Evolutionary conservation across 2,329 filamentous ascomycete species (phyloP).

Genomic region (Botrytis galanthina): DNA sequence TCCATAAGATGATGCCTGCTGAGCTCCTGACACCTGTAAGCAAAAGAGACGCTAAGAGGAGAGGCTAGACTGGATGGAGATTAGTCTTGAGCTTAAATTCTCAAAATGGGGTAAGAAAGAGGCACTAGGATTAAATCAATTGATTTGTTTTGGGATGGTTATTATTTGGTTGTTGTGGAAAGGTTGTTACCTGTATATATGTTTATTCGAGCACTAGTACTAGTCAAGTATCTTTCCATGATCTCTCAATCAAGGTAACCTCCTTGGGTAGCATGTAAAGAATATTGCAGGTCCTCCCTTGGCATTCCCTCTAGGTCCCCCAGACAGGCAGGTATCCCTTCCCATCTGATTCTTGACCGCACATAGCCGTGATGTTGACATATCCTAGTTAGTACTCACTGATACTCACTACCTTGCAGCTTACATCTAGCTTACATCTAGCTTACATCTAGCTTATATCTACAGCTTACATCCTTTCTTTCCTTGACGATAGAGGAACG

Average conservation of each 20-base stretch:
- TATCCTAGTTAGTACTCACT: no score
- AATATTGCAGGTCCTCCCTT: neutral
- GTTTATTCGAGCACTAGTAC: no score
- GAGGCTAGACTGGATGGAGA: neutral
- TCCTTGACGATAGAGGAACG: neutral
- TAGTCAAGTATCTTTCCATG: no score
- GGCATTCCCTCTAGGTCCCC: neutral
- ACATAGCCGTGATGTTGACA: neutral
- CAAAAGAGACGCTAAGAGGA: neutral
- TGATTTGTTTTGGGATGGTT: neutral
- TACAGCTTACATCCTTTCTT: neutral
- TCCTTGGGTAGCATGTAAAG: neutral
- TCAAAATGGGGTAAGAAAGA: neutral
- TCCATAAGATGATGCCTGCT: neutral
- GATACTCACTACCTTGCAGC: neutral
- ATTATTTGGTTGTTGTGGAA: neutral
- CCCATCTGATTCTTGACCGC: neutral
- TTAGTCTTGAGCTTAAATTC: slow-evolving; percentile 16
- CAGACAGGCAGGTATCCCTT: neutral
- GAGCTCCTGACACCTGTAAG: neutral
- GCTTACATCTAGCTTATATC: no score
- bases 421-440: no score
- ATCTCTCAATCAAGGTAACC: neutral
- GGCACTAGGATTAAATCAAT: neutral
- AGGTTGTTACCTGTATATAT: neutral